Base-by-base conservation (phyloP, 2,329 filamentous ascomycete genomes). In the Verticillium albo-atrum region DNA sequence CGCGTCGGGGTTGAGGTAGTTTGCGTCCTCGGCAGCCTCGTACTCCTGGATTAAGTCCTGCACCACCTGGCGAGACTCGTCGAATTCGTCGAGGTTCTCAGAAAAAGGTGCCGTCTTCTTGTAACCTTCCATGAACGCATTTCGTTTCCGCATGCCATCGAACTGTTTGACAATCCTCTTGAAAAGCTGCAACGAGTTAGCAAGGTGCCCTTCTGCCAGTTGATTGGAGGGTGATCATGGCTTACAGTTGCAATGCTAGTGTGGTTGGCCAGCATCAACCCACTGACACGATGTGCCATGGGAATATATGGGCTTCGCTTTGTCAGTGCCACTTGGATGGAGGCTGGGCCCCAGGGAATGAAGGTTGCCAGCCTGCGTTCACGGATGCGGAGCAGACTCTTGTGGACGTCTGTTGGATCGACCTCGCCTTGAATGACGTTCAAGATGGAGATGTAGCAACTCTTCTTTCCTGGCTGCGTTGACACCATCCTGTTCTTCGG, bases 401-500 rank as follows among this genome's bases (percentile, higher is more conserved):
- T 99, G 81, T 99, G 95, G 59, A 99, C 91, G 75, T 99, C 96
- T 3, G 94, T 98, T 9, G 95, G 94, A 72, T 99, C 96, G 42
- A 96, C 95, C 74, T 99, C 95, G 69, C 95, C 95, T 79, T 98
- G 95, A 68, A 99, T 99, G 68, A 99, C 97, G 75, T 99, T 98
- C 63, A 99, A 82, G 67, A 99, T 98, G 54, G 92, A 97, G 71
- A 99, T 98, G 79, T 99, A 99, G 79, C 95, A 99, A 77, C 92
- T 97, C 79, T 92, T 96, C 79, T 98, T 98, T 68, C 90, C 91
- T 1, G 94, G 93, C 59, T 92, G 89, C 25, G 95, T 97, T 26
- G 93, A 97, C 53, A 99, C 95, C 95, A 99, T 99, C 72, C 96
- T 89, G 76, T 99, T 99, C 82, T 99, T 99, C 42, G 95, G 95